Conservation (phyloP, 306 rosid genomes). For the Chamaecrista fasciculata region DNA sequence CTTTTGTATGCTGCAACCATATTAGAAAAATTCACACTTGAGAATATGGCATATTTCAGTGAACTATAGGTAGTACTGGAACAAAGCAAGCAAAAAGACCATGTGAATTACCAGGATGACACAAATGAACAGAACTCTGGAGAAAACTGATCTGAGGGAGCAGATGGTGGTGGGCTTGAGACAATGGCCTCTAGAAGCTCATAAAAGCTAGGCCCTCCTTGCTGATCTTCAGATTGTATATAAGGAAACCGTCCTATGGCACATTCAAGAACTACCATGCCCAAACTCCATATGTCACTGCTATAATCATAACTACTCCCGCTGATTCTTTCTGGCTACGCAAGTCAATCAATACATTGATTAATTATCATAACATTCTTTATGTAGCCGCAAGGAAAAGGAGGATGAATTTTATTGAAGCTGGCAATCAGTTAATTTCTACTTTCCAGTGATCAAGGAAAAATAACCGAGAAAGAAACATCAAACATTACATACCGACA, state of each 20-base stretch:
- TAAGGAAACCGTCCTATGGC: constrained; percentile 95
- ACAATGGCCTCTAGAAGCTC: constrained; percentile 94
- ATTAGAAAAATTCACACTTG: constrained; percentile 26
- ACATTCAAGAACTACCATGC: constrained; percentile 96
- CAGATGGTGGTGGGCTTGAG: constrained; percentile 87
- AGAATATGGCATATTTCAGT: constrained; percentile 10
- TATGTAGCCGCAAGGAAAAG: neutral
- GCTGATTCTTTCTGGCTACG: constrained; percentile 92
- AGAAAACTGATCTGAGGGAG: constrained; percentile 94
- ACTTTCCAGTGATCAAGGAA: constrained; percentile 13
- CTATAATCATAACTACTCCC: constrained; percentile 92
- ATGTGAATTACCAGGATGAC: constrained; percentile 71
- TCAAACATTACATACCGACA: constrained; percentile 81
- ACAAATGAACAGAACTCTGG: constrained; percentile 93
- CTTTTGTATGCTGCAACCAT: constrained; percentile 81
- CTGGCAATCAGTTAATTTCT: constrained; percentile 3
- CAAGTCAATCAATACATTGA: constrained; percentile 26
- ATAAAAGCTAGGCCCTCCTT: constrained; percentile 87
- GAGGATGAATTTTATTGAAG: neutral
- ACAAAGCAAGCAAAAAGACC: neutral
- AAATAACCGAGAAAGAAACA: constrained; percentile 16
- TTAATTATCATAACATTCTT: constrained; percentile 4
- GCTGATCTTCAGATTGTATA: constrained; percentile 86
- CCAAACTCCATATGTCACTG: constrained; percentile 97
- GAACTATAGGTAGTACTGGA: neutral